phyloP scores from a whole-genome alignment of 2,329 filamentous ascomycete species.

The Trichophyton mentagrophytes region DNA sequence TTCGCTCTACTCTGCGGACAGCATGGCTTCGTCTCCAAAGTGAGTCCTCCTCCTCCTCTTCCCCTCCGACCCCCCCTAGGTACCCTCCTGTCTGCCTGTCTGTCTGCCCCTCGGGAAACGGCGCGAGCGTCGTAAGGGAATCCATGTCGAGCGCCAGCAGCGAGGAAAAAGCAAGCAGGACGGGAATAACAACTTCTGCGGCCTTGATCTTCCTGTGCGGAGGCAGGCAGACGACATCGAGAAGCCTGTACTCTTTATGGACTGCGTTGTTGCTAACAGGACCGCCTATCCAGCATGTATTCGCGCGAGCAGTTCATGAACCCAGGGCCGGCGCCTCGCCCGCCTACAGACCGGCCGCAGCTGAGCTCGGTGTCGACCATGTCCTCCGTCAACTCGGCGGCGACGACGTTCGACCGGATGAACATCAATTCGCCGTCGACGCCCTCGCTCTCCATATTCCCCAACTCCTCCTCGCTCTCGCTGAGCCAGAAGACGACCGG shows the following conservation, averaged over 20 bases:
- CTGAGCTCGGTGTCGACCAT: slow-evolving; percentile 67
- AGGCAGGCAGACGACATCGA: no score
- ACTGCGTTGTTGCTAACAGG: neutral
- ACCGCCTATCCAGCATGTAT: slow-evolving; percentile 39
- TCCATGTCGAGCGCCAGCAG: neutral
- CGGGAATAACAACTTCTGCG: neutral
- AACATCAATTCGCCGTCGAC: slow-evolving; percentile 54
- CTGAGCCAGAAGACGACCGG: slow-evolving; percentile 49
- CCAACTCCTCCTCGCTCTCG: slow-evolving; percentile 61
- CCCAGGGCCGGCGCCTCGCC: slow-evolving; percentile 82
- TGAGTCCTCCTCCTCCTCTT: neutral
- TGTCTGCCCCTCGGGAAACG: neutral
- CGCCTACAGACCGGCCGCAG: slow-evolving; percentile 70
- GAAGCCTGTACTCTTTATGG: no score
- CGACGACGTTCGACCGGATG: slow-evolving; percentile 56
- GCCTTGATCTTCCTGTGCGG: no score
- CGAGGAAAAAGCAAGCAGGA: neutral
- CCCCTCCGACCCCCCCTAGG: no score
- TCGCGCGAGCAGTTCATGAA: slow-evolving; percentile 74
- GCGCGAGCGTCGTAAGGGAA: neutral
- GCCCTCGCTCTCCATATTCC: slow-evolving; percentile 45
- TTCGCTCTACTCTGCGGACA: neutral
- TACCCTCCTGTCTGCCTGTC: no score
- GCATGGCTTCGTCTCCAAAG: slow-evolving; percentile 3
- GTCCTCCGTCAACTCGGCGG: slow-evolving; percentile 57